Evolutionary conservation across 2,329 filamentous ascomycete genomes (phyloP), one percentile per base, ranked within the genome.

Genomic region (Alternaria tenuissima): DNA sequence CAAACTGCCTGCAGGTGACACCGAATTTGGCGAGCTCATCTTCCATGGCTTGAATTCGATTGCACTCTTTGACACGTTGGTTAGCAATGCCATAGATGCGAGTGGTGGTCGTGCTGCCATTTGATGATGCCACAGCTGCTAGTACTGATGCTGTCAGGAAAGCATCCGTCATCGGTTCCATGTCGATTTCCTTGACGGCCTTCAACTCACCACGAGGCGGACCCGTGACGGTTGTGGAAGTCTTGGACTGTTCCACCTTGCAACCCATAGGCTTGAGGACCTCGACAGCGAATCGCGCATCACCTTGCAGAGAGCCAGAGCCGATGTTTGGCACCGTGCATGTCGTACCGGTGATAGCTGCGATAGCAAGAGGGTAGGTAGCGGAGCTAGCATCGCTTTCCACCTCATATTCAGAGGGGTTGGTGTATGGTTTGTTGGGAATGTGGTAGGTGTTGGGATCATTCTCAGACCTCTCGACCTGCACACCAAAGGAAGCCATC

Each of bases 151-250:
- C 95, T 5, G 94, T 97, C 53, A 99, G 85, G 84, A 99, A 99
- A 49, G 95, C 95, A 79, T 99, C 95, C 0, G 95, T 99, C 95
- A 99, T 99, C 1, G 94, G 91, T 78, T 98, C 95, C 95, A 99
- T 99, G 73, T 99, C 94, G 28, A 99, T 89, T 60, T 94, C 90
- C 18, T 88, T 82, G 12, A 99, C 82, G 0, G 92, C 90, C 69
- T 89, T 89, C 39, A 99, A 82, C 16, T 85, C 80, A 11, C 95
- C 94, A 56, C 85, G 79, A 3, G 86, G 80, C n/a, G 95, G 95
- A 1, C 95, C 95, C 8, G 91, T 96, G 8, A 99, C 95, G 0
- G 94, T 98, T 1, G 95, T 99, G 1, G 94, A 96, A 18, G 86
- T 88, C 55, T 88, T 88, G 0, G 91, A 92, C 79, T 99, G 95